Evolutionary conservation across 495 filamentous ascomycete genomes (phyloP).

Genomic region (Halenospora varia): DNA sequence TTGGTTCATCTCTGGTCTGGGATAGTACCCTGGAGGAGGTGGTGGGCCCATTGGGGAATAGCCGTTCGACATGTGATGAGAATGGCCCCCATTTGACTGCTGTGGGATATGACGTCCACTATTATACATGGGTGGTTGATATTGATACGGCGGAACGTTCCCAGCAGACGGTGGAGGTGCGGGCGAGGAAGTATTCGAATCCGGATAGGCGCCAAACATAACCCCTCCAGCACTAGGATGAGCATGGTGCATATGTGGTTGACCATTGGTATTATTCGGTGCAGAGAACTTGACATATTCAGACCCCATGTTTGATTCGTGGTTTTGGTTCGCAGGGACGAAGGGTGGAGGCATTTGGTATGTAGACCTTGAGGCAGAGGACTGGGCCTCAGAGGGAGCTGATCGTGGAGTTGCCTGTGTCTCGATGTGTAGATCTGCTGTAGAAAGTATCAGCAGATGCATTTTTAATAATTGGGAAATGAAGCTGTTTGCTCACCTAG

Average conservation of each 20-base stretch:
- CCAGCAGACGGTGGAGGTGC: slow-evolving; percentile 32
- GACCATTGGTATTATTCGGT: slow-evolving; percentile 24
- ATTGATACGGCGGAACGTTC: slow-evolving; percentile 32
- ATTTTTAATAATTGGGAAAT: not conserved
- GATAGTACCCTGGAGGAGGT: slow-evolving; percentile 28
- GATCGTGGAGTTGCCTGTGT: slow-evolving; percentile 11
- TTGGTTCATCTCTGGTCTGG: slow-evolving; percentile 30
- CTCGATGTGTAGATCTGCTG: not conserved
- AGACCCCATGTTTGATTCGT: slow-evolving; percentile 16
- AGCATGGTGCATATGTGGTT: slow-evolving; percentile 12
- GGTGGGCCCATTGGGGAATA: slow-evolving; percentile 29
- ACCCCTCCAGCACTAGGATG: slow-evolving; percentile 39
- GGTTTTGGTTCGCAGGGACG: slow-evolving; percentile 29
- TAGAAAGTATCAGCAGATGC: not conserved
- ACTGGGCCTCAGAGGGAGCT: slow-evolving; percentile 17
- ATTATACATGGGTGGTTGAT: slow-evolving; percentile 15
- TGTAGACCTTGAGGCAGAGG: slow-evolving; percentile 20
- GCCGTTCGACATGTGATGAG: slow-evolving; percentile 26
- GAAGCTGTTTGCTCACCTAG: slow-evolving; percentile 15
- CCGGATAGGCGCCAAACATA: slow-evolving; percentile 36
- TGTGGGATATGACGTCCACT: slow-evolving; percentile 11
- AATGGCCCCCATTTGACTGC: slow-evolving; percentile 19
- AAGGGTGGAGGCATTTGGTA: slow-evolving; percentile 29
- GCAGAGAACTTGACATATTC: slow-evolving; percentile 21
- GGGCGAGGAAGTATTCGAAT: slow-evolving; percentile 47